These are phyloP conservation scores for Hypomontagnella submonticulosa DNA, from an alignment of 495 filamentous ascomycete genomes.

Conservation along the genomic window DNA sequence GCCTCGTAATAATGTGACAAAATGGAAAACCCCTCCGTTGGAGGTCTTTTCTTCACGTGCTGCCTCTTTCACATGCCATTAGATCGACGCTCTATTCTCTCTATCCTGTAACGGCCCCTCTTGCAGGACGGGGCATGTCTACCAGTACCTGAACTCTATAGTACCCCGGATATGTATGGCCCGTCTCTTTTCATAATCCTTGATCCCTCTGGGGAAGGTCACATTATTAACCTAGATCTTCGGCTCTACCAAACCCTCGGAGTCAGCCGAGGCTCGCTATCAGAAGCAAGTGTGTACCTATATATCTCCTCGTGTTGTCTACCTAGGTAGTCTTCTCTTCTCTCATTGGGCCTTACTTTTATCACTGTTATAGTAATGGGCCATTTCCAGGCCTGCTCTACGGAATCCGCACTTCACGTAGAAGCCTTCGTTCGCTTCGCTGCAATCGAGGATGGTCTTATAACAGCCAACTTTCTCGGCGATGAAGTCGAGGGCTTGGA, in stretches of 20 bases:
- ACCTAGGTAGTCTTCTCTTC: constrained; percentile 1
- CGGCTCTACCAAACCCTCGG: constrained; percentile 25
- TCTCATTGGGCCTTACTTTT: constrained; percentile 57
- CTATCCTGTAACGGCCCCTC: constrained; percentile 8
- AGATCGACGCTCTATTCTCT: constrained; percentile 31
- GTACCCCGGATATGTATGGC: constrained; percentile 24
- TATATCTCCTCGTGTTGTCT: constrained; percentile 10
- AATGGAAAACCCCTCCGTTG: constrained; percentile 28
- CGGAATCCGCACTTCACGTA: constrained; percentile 98
- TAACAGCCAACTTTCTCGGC: constrained; percentile 89
- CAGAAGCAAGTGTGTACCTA: constrained; percentile 14
- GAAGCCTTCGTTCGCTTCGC: constrained; percentile 89
- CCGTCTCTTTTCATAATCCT: constrained; percentile 16
- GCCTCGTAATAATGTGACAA: constrained; percentile 32
- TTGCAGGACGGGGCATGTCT: constrained; percentile 3
- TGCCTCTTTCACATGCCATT: constrained; percentile 35
- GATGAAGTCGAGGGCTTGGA: constrained; percentile 92
- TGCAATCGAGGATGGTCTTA: constrained; percentile 76
- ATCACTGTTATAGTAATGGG: constrained; percentile 81
- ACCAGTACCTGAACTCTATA: constrained; percentile 35
- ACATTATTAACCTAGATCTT: constrained; percentile 37
- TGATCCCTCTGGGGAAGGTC: constrained; percentile 7
- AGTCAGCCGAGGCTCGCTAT: constrained; percentile 36
- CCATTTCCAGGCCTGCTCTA: constrained; percentile 95
- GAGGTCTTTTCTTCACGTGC: constrained; percentile 20